Percentiles rank a stretch among this genome's conserved stretches.
phyloP scores from a whole-genome alignment of 1,284 basidiomycete species.

The Marasmius tenuissimus region DNA sequence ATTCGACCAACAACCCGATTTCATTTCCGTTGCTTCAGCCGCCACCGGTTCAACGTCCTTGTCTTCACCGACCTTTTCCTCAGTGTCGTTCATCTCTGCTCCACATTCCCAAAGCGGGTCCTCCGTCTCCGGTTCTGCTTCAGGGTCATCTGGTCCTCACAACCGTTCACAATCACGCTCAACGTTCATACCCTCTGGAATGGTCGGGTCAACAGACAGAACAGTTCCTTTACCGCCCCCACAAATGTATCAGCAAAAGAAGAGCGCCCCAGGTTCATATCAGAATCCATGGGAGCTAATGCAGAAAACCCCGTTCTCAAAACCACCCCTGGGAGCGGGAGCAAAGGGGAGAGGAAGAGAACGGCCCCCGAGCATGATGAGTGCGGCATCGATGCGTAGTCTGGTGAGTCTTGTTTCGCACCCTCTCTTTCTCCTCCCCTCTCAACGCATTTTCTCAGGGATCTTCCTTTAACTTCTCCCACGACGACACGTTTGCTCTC shows the following conservation, averaged over 20 bases:
- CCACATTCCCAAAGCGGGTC: neutral
- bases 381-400: neutral
- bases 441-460: neutral
- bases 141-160: neutral
- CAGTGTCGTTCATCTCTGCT: neutral
- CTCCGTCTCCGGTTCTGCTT: neutral
- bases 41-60: neutral
- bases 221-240: neutral
- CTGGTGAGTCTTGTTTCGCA: neutral
- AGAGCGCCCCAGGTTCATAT: neutral
- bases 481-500: conserved; percentile 5
- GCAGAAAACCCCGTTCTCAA: neutral
- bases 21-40: neutral
- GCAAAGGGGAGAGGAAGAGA: neutral
- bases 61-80: neutral
- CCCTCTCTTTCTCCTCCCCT: too few relatives aligned
- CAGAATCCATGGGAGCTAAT: neutral
- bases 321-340: neutral
- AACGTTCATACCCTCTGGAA: neutral
- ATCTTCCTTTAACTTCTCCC: conserved; percentile 1
- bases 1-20: neutral
- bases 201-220: neutral
- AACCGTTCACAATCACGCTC: neutral
- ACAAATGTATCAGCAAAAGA: neutral
- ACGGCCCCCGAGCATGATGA: neutral